Percentiles rank a stretch among this genome's conserved stretches.
These are phyloP conservation scores for Mycosphaerella sp. DNA, from an alignment of 2,329 filamentous ascomycete species.

Conservation along the genomic window DNA sequence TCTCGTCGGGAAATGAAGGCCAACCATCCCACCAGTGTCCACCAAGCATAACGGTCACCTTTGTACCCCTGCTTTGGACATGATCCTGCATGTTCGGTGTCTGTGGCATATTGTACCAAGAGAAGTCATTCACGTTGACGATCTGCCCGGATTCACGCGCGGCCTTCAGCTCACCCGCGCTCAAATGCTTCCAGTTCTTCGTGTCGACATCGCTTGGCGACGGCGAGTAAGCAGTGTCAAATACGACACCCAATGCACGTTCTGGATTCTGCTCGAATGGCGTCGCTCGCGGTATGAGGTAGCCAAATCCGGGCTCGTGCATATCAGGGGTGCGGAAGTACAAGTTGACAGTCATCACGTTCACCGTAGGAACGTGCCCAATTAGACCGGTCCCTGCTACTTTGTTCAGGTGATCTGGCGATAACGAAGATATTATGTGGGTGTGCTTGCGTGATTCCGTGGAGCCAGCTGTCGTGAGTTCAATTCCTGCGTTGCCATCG, in stretches of 20 bases:
- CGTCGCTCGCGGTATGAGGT: constrained; percentile 74
- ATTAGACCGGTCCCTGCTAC: constrained; percentile 48
- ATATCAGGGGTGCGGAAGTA: constrained; percentile 65
- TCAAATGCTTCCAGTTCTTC: constrained; percentile 22
- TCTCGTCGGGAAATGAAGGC: constrained; percentile 54
- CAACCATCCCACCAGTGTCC: constrained; percentile 82
- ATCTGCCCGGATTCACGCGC: constrained; percentile 23
- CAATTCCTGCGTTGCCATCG: constrained; percentile 22
- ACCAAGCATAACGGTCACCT: constrained; percentile 89
- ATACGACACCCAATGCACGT: constrained; percentile 81
- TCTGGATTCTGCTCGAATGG: constrained; percentile 70
- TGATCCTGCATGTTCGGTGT: constrained; percentile 30
- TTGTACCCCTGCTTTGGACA: constrained; percentile 56
- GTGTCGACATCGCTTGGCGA: constrained; percentile 21
- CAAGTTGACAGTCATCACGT: constrained; percentile 87
- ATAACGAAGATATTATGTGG: constrained; percentile 61
- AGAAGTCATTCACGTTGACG: constrained; percentile 32
- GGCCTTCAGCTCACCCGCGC: constrained; percentile 22
- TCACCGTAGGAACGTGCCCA: constrained; percentile 50
- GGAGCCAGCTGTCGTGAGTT: constrained; percentile 31
- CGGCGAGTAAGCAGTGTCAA: constrained; percentile 61
- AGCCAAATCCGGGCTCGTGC: constrained; percentile 73
- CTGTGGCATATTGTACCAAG: constrained; percentile 32
- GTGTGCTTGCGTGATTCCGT: constrained; percentile 33
- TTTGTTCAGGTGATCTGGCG: constrained; percentile 34